Evolutionary conservation across 1,284 basidiomycete species (phyloP), one percentile per base, ranked within the genome.

Genomic region (Sutorius eximius): DNA sequence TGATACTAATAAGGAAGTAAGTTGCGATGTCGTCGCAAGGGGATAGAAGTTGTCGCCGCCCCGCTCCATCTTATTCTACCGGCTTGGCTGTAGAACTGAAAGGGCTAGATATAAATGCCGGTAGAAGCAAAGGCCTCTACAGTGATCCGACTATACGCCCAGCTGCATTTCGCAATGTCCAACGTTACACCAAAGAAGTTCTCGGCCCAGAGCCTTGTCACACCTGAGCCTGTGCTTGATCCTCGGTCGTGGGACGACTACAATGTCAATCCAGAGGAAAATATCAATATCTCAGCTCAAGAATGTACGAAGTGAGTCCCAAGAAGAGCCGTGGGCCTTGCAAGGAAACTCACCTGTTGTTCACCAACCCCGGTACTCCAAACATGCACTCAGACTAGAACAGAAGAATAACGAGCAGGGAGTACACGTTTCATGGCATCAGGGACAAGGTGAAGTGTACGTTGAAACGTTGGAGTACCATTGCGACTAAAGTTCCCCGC

Each of bases 291-390:
- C 74, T 63, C 81, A 77, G 51, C 72, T 79, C 49, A 79, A 75
- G 59, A 64, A 40, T 59, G 60, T 38, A 62, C 71, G 33, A 74
- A 70, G 58, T 69, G 60, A 68, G 77, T 75, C 0, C 77, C 83
- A 49, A 81, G 80, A 59, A 82, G 73, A 67, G 80, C 80, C 2
- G 79, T 80, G 44, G 78, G 81, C 58, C 74, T 90, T 37, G 81
- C 82, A 57, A 77, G 77, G 65, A 85, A 80, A 65, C 67, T 81
- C 38, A 74, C 76, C 54, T 61, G 76, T 38, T 61, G 70, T 32
- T 59, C 70, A 13, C 61, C 73, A 27, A 54, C 57, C 34, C 64
- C 78, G 38, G 70, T 6, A 73, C 49, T 77, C 73, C 57, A 79
- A 76, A 57, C 81, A 82, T 32, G 67, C 84, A 40, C 81, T 84